Evolutionary conservation across 257 asterid genomes (phyloP).

Genomic region (Solanum medicagineum): DNA sequence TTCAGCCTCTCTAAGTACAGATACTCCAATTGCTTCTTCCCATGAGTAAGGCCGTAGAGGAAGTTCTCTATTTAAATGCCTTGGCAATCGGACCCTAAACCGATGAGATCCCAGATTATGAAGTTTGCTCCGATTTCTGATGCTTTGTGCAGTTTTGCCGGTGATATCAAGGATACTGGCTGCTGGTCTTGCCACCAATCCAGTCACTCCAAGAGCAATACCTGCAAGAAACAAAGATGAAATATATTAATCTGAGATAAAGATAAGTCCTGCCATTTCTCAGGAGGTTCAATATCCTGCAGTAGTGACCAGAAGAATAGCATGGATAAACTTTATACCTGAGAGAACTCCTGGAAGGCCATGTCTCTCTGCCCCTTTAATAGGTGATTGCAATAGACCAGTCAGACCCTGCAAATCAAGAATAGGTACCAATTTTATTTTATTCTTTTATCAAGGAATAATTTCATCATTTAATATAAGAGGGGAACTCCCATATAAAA

Average conservation of each 20-base stretch:
- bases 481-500: background rate
- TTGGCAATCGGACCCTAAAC: constrained; percentile 71
- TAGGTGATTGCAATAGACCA: constrained; percentile 96
- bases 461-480: background rate
- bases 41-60: constrained; percentile 73
- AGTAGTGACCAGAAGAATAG: background rate
- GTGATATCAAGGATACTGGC: constrained; percentile 97
- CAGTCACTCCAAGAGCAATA: constrained; percentile 87
- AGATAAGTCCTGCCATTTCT: background rate
- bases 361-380: constrained; percentile 91
- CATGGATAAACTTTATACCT: constrained; percentile 28
- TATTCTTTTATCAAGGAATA: background rate
- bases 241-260: background rate
- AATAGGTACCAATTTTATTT: background rate
- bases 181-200: constrained; percentile 91
- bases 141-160: constrained; percentile 96
- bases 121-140: constrained; percentile 79
- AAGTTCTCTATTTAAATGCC: constrained; percentile 61
- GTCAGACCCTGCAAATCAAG: constrained; percentile 64
- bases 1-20: constrained; percentile 51
- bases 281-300: background rate
- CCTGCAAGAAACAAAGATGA: constrained; percentile 27
- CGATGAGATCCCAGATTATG: constrained; percentile 47
- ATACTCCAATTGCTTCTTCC: constrained; percentile 91
- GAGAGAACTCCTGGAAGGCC: constrained; percentile 95